phyloP scores from a whole-genome alignment of 768 basidiomycete species.

The Lentinula aciculospora region DNA sequence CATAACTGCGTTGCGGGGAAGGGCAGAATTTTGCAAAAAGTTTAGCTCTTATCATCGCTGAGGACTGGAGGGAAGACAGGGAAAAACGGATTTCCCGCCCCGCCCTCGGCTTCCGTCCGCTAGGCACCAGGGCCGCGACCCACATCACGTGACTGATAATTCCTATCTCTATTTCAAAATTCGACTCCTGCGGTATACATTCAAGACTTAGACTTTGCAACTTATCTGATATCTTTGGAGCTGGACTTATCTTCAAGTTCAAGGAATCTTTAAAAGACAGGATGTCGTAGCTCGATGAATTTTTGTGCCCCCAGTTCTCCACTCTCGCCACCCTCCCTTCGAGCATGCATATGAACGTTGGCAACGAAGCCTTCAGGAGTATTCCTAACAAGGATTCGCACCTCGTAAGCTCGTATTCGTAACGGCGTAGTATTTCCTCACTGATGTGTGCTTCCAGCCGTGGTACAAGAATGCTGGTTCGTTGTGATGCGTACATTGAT shows the following conservation, averaged over 20 bases:
- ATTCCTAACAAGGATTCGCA: not conserved
- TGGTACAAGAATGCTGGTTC: constrained; percentile 6
- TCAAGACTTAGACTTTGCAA: not conserved
- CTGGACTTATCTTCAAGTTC: not conserved
- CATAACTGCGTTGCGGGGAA: not conserved
- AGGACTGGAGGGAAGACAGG: not conserved
- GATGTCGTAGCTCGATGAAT: not conserved
- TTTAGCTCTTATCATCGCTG: not conserved
- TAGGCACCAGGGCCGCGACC: not conserved
- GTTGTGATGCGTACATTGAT: not conserved
- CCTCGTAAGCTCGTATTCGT: not conserved
- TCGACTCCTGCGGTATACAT: not conserved
- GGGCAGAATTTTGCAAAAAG: not conserved
- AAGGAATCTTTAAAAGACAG: not conserved
- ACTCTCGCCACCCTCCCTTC: not conserved
- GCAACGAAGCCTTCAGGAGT: not conserved
- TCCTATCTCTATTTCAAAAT: not conserved
- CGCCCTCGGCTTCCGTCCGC: not conserved
- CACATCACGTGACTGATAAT: not conserved
- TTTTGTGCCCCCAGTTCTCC: not conserved
- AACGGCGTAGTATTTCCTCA: not conserved
- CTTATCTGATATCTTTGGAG: not conserved
- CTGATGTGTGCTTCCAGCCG: not conserved
- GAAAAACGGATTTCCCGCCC: not conserved
- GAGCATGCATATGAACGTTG: not conserved